These are phyloP conservation scores for Papilionanthe hybrid DNA, from an alignment of 116 monocot species.

Conservation along the genomic window DNA sequence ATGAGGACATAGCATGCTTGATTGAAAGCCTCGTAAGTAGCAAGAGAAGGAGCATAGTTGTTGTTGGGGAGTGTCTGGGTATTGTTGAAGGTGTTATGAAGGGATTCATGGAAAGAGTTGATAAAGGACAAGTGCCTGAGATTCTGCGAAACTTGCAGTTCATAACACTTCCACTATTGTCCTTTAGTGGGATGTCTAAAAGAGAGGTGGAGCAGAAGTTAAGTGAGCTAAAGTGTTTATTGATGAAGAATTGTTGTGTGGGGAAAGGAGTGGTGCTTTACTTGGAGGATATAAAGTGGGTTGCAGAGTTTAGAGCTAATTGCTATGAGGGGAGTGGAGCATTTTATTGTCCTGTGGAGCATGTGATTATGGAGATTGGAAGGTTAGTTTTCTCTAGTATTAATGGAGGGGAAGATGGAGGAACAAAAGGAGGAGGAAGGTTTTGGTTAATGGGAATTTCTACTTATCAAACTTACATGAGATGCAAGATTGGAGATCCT, in stretches of 20 bases:
- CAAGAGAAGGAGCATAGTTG: slow-evolving; percentile 51
- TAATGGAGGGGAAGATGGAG: slow-evolving; percentile 7
- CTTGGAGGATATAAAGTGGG: slow-evolving; percentile 80
- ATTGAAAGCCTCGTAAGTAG: slow-evolving; percentile 11
- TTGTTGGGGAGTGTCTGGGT: slow-evolving; percentile 68
- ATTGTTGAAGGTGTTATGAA: slow-evolving; percentile 54
- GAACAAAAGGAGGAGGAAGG: slow-evolving; percentile 20
- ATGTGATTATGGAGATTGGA: slow-evolving; percentile 75
- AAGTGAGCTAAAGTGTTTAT: slow-evolving; percentile 44
- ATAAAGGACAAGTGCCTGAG: slow-evolving; percentile 47
- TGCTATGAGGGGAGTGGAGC: slow-evolving; percentile 23
- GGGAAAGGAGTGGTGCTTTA: slow-evolving; percentile 58
- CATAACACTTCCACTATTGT: slow-evolving; percentile 46
- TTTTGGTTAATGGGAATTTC: slow-evolving; percentile 83
- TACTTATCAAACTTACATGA: slow-evolving; percentile 72
- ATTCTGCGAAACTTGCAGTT: slow-evolving; percentile 42
- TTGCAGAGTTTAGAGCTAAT: slow-evolving; percentile 54
- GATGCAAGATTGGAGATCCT: slow-evolving; percentile 60
- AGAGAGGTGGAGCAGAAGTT: slow-evolving; percentile 63
- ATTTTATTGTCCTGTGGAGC: slow-evolving; percentile 77
- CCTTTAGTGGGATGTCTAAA: slow-evolving; percentile 11
- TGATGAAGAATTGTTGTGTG: slow-evolving; percentile 46
- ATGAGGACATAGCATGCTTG: slow-evolving; percentile 3
- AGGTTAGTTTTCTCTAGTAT: slow-evolving; percentile 34
- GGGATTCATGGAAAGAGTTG: slow-evolving; percentile 50